Conservation (phyloP, 345 rosid genomes). For the Eutrema heterophyllum region DNA sequence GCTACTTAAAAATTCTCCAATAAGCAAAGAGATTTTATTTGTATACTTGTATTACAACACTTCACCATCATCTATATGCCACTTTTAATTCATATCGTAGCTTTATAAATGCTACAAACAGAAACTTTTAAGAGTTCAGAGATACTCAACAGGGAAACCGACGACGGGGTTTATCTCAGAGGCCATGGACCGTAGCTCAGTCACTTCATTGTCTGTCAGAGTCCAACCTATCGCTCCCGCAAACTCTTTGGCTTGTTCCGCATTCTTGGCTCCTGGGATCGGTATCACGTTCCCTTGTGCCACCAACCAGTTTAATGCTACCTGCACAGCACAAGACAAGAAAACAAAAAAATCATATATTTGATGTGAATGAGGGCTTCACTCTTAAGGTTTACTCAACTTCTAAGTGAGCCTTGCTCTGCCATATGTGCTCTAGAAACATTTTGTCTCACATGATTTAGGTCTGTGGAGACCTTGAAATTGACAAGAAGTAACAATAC, state of each 20-base stretch:
- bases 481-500: not conserved
- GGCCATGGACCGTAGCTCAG: conserved; percentile 79
- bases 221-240: conserved; percentile 89
- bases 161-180: conserved; percentile 46
- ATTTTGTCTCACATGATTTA: not conserved
- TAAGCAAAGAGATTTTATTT: not conserved
- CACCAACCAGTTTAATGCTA: conserved; percentile 84
- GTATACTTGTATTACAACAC: not conserved
- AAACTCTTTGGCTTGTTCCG: conserved; percentile 76
- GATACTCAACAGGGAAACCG: conserved; percentile 76
- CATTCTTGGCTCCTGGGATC: conserved; percentile 90
- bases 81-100: not conserved
- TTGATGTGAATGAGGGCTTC: not conserved
- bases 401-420: not conserved
- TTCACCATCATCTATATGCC: conserved; percentile 14
- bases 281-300: conserved; percentile 90
- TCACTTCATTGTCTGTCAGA: conserved; percentile 51
- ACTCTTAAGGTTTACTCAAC: not conserved
- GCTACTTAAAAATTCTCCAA: not conserved
- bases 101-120: conserved; percentile 20
- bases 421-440: not conserved
- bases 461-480: not conserved
- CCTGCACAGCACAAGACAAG: conserved; percentile 38
- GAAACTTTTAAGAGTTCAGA: conserved; percentile 37
- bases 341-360: not conserved